Base-by-base conservation (phyloP, 768 basidiomycete species). In the Gymnopilus junonius region DNA sequence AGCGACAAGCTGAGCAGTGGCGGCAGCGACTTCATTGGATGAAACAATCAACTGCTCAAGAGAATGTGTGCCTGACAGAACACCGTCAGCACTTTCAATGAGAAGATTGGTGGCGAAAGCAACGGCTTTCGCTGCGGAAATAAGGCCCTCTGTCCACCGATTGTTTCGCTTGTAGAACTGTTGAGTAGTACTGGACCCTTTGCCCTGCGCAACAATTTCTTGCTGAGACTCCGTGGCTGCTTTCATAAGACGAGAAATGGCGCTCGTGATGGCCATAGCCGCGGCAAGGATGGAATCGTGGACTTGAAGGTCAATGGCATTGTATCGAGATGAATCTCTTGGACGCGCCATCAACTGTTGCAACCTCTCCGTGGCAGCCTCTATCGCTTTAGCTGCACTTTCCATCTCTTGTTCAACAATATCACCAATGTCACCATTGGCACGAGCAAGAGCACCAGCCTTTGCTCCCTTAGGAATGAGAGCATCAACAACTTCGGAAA, bases 111-210 rank as follows among this genome's bases (percentile, higher is more conserved):
- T 99, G 10, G 97, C 95, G 69, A 96, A 97, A 2, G 97, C 97
- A 58, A 99, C 97, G 8, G 97, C 87, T 76, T 97, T 98, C 20
- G 97, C 97, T 35, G 97, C 97, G 35, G 95, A 97, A 70, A 99
- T 95, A 68, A 99, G 89, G 67, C 97, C 97, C 75, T 99, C 97
- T 45, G 97, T 99, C 97, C 97, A 99, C 63, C 97, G 87, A 77
- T 99, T 99, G 87, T 99, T 98, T 63, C 94, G 90, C 82, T 99
- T 99, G 86, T 99, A 99, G 85, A 99, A 99, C 71, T 98, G 97
- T 75, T 97, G 94, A 20, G 83, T 88, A 23, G 95, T 86, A 75
- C 89, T 95, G 20, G 95, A 93, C 8, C 97, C 97, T 74, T 88
- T 93, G 61, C 97, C 97, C 78, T 97, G 91, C 2, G 90, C 89